Evolutionary conservation across 2,329 filamentous ascomycete species (phyloP).

Genomic region (Venturia asperata): DNA sequence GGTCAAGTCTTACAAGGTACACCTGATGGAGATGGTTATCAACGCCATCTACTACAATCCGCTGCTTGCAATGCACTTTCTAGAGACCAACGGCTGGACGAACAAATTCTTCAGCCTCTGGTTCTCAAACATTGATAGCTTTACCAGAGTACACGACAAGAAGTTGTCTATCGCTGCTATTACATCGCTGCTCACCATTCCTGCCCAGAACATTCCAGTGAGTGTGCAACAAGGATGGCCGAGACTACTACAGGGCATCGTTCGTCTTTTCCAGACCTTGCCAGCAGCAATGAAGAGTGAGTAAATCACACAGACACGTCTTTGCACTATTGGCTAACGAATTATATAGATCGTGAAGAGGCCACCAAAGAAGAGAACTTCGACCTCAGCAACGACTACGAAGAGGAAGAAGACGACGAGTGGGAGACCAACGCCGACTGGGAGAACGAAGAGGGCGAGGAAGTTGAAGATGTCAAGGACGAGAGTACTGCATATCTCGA

Average conservation of each 20-base stretch:
- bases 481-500: slow-evolving; percentile 93
- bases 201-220: slow-evolving; percentile 73
- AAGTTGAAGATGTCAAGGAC: slow-evolving; percentile 65
- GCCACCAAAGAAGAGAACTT: slow-evolving; percentile 80
- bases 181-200: slow-evolving; percentile 71
- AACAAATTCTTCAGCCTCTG: slow-evolving; percentile 98
- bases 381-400: slow-evolving; percentile 65
- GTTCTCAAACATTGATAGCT: slow-evolving; percentile 93
- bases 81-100: slow-evolving; percentile 91
- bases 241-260: slow-evolving; percentile 78
- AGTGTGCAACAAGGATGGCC: slow-evolving; percentile 96
- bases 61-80: slow-evolving; percentile 69
- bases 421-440: slow-evolving; percentile 72
- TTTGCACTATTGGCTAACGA: slow-evolving; percentile 23
- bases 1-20: slow-evolving; percentile 89
- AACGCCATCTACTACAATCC: slow-evolving; percentile 98
- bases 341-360: slow-evolving; percentile 67
- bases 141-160: slow-evolving; percentile 94
- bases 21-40: slow-evolving; percentile 98
- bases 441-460: slow-evolving; percentile 54
- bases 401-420: slow-evolving; percentile 61
- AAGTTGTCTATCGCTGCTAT: slow-evolving; percentile 96
- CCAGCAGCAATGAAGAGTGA: slow-evolving; percentile 78
- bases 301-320: slow-evolving; percentile 27
- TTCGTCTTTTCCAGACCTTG: slow-evolving; percentile 83